Evolutionary conservation across 192 early-diverging fungal species (phyloP).

Genomic region (Spinellus fusiger): DNA sequence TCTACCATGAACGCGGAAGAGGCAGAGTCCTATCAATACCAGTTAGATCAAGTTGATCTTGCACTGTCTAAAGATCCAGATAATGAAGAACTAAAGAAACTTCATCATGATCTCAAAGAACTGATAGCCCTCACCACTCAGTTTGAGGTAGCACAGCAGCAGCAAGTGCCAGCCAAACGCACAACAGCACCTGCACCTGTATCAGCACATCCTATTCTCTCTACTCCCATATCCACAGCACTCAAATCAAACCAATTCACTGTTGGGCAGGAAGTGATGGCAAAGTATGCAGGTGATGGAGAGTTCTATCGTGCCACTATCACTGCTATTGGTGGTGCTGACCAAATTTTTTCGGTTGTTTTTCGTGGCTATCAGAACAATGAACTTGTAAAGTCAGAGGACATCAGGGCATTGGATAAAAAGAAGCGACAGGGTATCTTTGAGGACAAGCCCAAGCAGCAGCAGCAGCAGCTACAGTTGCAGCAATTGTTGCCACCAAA

Average conservation of each 20-base stretch:
- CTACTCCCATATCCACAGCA: conserved; percentile 10
- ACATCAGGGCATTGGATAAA: conserved; percentile 42
- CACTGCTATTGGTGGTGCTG: conserved; percentile 49
- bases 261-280: conserved; percentile 55
- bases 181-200: background rate
- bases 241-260: conserved; percentile 31
- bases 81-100: conserved; percentile 62
- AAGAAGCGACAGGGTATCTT: conserved; percentile 32
- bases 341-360: conserved; percentile 49
- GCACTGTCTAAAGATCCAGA: conserved; percentile 60
- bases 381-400: conserved; percentile 43
- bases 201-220: conserved; percentile 1
- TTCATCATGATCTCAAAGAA: conserved; percentile 59
- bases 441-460: conserved; percentile 13
- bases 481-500: conserved; percentile 17
- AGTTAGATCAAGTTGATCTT: conserved; percentile 67
- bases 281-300: conserved; percentile 59
- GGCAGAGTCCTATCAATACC: conserved; percentile 53
- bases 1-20: conserved; percentile 44
- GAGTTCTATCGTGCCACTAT: conserved; percentile 62
- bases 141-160: conserved; percentile 33
- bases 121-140: conserved; percentile 57
- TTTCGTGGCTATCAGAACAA: conserved; percentile 56
- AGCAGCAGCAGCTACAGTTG: background rate
- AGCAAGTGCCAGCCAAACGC: background rate